Evolutionary conservation across 1,284 basidiomycete genomes (phyloP).

Genomic region (Puccinia horiana): DNA sequence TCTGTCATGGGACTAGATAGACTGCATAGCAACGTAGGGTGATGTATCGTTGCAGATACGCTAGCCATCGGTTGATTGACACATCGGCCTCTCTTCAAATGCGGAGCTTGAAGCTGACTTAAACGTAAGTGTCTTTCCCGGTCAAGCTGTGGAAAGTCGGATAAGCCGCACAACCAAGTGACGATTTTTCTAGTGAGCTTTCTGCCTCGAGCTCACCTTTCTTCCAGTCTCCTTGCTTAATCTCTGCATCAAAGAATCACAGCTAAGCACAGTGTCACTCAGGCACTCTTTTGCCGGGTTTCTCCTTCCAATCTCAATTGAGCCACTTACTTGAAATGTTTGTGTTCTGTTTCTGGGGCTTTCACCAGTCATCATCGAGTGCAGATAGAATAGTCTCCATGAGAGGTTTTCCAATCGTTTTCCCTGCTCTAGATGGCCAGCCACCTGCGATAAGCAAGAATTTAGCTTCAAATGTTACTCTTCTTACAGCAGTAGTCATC

Average conservation of each 20-base stretch:
- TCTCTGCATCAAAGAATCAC: slow-evolving; percentile 16
- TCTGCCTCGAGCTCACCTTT: slow-evolving; percentile 23
- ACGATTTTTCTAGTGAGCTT: not conserved
- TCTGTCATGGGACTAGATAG: slow-evolving; percentile 25
- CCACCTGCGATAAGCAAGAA: slow-evolving; percentile 16
- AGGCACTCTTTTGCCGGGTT: slow-evolving; percentile 11
- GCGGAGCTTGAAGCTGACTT: slow-evolving; percentile 39
- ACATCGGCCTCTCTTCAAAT: slow-evolving; percentile 7
- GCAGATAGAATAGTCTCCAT: slow-evolving; percentile 46
- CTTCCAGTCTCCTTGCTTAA: slow-evolving; percentile 45
- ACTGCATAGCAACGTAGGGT: slow-evolving; percentile 39
- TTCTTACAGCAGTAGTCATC: not conserved
- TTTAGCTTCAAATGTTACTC: not conserved
- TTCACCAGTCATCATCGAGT: slow-evolving; percentile 26
- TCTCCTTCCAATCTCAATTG: not conserved
- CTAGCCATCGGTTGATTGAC: slow-evolving; percentile 12
- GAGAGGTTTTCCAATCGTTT: slow-evolving; percentile 46
- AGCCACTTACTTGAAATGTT: slow-evolving; percentile 26
- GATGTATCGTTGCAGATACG: slow-evolving; percentile 40
- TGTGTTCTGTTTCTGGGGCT: slow-evolving; percentile 5
- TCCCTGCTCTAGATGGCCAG: slow-evolving; percentile 44
- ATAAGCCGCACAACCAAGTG: not conserved
- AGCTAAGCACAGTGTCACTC: slow-evolving; percentile 15
- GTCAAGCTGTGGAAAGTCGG: slow-evolving; percentile 19
- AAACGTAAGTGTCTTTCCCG: slow-evolving; percentile 42